Conservation (phyloP, 495 filamentous ascomycete species). For the Tuber aestivum region DNA sequence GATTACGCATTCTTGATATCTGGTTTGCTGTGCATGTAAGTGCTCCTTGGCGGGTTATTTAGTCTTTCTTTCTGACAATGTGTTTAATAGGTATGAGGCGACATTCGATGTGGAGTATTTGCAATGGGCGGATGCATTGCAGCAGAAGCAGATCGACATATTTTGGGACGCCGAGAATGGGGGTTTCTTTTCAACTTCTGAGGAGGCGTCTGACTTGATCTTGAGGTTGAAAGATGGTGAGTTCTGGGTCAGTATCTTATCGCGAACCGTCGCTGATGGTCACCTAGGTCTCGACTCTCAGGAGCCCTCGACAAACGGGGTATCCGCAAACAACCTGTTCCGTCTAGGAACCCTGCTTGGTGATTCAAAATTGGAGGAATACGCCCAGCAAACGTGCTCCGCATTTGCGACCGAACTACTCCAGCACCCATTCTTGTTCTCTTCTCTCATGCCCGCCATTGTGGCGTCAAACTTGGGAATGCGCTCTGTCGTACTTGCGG, state of each 20-base stretch:
- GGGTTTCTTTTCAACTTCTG: slow-evolving; percentile 83
- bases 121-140: slow-evolving; percentile 74
- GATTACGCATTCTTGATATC: slow-evolving; percentile 89
- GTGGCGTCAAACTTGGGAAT: slow-evolving; percentile 62
- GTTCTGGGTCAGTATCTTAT: slow-evolving; percentile 3
- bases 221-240: slow-evolving; percentile 75
- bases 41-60: not conserved
- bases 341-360: slow-evolving; percentile 66
- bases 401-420: slow-evolving; percentile 86
- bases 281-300: slow-evolving; percentile 72
- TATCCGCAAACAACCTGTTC: slow-evolving; percentile 75
- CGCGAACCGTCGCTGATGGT: not conserved
- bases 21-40: slow-evolving; percentile 67
- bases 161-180: slow-evolving; percentile 61
- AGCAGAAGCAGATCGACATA: slow-evolving; percentile 62
- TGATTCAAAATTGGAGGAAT: slow-evolving; percentile 56
- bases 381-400: slow-evolving; percentile 66
- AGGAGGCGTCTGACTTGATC: slow-evolving; percentile 63
- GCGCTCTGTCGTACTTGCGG: slow-evolving; percentile 46
- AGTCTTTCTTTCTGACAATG: slow-evolving; percentile 6
- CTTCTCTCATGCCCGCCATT: slow-evolving; percentile 67
- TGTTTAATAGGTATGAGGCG: slow-evolving; percentile 57
- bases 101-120: slow-evolving; percentile 77
- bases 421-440: slow-evolving; percentile 86
- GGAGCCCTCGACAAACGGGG: slow-evolving; percentile 81